Percentiles rank a stretch among this genome's conserved stretches.
Evolutionary conservation across 805 yeast genomes (phyloP).

Genomic region (Scheffersomyces amazonensis): DNA sequence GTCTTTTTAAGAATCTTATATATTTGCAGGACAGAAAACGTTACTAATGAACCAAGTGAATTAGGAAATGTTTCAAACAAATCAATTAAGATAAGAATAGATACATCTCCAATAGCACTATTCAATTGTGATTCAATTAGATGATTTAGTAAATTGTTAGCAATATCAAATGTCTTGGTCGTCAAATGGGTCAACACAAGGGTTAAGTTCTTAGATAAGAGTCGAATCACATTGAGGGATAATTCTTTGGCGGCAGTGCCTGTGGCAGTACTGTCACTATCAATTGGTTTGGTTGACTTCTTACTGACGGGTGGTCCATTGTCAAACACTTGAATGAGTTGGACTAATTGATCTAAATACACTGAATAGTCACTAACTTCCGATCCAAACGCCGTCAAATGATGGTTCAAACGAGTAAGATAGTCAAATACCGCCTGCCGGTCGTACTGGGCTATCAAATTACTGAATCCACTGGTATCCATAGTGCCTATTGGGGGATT

Average conservation of each 20-base stretch:
- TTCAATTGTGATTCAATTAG: conserved; percentile 14
- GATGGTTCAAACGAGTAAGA: conserved; percentile 17
- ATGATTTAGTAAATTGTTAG: conserved; percentile 31
- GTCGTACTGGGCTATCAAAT: conserved; percentile 11
- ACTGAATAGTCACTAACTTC: conserved; percentile 12
- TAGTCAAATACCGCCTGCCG: conserved; percentile 16
- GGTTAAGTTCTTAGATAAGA: conserved; percentile 27
- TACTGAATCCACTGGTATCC: conserved; percentile 6
- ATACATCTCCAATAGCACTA: conserved; percentile 15
- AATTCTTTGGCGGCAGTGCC: background rate
- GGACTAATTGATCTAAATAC: conserved; percentile 20
- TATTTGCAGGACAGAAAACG: conserved; percentile 30
- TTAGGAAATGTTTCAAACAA: conserved; percentile 35
- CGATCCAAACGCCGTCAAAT: conserved; percentile 7
- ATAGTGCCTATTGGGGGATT: too few relatives aligned
- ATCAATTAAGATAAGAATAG: conserved; percentile 33
- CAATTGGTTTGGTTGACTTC: conserved; percentile 8
- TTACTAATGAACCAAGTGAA: conserved; percentile 32
- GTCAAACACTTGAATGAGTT: conserved; percentile 22
- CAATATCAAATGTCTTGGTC: conserved; percentile 34
- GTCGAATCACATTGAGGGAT: conserved; percentile 19
- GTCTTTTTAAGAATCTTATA: conserved; percentile 38
- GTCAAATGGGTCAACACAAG: conserved; percentile 27
- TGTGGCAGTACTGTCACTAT: background rate
- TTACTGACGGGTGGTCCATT: conserved; percentile 6